Evolutionary conservation across 2,329 filamentous ascomycete species (phyloP).

Genomic region (Colletotrichum gloeosporioides): DNA sequence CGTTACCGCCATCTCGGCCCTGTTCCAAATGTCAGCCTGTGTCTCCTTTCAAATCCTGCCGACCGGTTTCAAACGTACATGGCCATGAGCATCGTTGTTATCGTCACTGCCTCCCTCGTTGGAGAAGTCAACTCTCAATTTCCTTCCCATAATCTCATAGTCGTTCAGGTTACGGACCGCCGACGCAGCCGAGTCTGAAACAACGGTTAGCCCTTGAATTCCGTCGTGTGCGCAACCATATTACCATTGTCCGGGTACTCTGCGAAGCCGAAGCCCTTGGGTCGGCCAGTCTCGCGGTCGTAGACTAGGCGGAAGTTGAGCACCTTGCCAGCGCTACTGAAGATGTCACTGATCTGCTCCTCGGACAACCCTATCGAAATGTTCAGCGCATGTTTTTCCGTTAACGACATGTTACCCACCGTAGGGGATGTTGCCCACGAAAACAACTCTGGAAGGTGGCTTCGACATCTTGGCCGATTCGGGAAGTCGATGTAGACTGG

Average conservation of each 20-base stretch:
- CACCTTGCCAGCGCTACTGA: constrained; percentile 88
- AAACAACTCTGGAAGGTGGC: constrained; percentile 79
- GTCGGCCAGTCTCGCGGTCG: constrained; percentile 91
- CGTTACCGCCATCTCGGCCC: constrained; percentile 18
- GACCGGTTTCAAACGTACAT: not conserved
- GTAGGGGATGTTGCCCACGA: constrained; percentile 87
- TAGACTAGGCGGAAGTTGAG: constrained; percentile 93
- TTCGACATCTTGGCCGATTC: constrained; percentile 66
- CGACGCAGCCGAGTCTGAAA: constrained; percentile 78
- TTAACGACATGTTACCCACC: constrained; percentile 49
- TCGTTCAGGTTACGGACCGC: constrained; percentile 96
- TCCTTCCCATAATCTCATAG: constrained; percentile 92
- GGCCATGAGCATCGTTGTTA: constrained; percentile 59
- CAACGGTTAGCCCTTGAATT: not conserved
- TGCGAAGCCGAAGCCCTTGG: constrained; percentile 96
- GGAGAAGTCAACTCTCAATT: constrained; percentile 93
- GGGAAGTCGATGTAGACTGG: not conserved
- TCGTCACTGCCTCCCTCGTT: constrained; percentile 84
- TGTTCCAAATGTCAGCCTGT: not conserved
- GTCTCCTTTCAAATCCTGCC: not conserved
- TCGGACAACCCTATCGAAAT: constrained; percentile 82
- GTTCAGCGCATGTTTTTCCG: not conserved
- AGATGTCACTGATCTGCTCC: constrained; percentile 94
- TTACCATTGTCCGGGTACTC: constrained; percentile 90
- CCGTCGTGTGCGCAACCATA: not conserved